These are phyloP conservation scores for Filobasidium floriforme DNA, from an alignment of 768 basidiomycete species.

Conservation along the genomic window DNA sequence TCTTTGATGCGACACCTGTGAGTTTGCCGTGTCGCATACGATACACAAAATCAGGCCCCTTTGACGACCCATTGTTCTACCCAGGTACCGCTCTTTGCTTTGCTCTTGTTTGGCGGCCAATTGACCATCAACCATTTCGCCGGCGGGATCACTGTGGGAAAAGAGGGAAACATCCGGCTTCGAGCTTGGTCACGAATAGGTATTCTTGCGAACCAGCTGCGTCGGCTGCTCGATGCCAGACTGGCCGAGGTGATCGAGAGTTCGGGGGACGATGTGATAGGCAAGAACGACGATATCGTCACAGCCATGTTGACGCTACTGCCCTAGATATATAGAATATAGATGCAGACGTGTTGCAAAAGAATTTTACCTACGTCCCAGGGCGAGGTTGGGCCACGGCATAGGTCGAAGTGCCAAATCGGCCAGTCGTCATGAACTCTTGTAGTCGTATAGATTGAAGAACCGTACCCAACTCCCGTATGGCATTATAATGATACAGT, in stretches of 20 bases:
- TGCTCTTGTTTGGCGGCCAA: slow-evolving; percentile 74
- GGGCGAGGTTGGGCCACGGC: too few species aligned
- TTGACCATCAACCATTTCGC: slow-evolving; percentile 70
- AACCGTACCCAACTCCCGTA: too few species aligned
- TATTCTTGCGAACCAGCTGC: slow-evolving; percentile 71
- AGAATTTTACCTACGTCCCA: too few species aligned
- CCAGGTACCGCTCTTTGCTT: slow-evolving; percentile 77
- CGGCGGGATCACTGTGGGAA: slow-evolving; percentile 60
- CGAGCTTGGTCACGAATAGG: slow-evolving; percentile 85
- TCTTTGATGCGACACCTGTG: slow-evolving; percentile 82
- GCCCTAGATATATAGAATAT: background rate
- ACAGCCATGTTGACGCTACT: slow-evolving; percentile 48
- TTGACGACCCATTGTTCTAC: background rate
- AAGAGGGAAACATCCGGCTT: slow-evolving; percentile 55
- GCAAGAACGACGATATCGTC: slow-evolving; percentile 54
- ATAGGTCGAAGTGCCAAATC: too few species aligned
- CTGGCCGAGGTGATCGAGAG: slow-evolving; percentile 58
- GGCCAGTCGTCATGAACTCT: too few species aligned
- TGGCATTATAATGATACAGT: slow-evolving; percentile 13
- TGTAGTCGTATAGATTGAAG: too few species aligned
- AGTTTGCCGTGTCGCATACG: slow-evolving; percentile 22
- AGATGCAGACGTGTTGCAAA: too few species aligned
- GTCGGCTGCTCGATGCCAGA: slow-evolving; percentile 64
- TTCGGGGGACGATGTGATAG: slow-evolving; percentile 52
- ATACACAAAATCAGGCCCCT: background rate